Conservation (phyloP, 108 stramenopile genomes). For the Pelagomonas calceolata region DNA sequence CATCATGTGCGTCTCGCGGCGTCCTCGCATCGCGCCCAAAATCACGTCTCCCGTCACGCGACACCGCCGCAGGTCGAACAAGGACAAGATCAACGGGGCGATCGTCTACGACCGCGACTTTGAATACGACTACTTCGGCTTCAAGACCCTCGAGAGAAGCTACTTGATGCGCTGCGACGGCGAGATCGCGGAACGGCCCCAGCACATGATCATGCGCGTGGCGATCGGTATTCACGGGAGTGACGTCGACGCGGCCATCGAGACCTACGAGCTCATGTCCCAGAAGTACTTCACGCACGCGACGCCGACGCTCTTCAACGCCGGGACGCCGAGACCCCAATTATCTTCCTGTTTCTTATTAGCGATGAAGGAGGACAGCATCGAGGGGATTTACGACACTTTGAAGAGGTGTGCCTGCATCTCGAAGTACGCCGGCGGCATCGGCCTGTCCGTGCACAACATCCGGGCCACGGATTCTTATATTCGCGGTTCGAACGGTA, state of each 20-base stretch:
- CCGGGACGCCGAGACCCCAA: conserved; percentile 89
- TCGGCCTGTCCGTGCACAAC: conserved; percentile 87
- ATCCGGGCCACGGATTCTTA: conserved; percentile 81
- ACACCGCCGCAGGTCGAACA: conserved; percentile 62
- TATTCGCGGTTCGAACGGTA: conserved; percentile 95
- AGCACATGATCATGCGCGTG: conserved; percentile 97
- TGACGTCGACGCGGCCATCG: conserved; percentile 72
- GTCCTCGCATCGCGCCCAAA: no score
- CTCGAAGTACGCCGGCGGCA: conserved; percentile 98
- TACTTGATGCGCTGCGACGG: conserved; percentile 86
- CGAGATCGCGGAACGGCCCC: conserved; percentile 88
- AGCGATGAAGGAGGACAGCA: conserved; percentile 90
- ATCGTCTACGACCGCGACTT: conserved; percentile 83
- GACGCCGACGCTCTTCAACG: conserved; percentile 96
- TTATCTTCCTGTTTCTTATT: conserved; percentile 94
- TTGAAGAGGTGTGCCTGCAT: conserved; percentile 96
- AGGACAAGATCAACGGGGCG: conserved; percentile 64
- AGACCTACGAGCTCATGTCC: conserved; percentile 90
- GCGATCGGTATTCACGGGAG: conserved; percentile 91
- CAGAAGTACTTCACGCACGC: conserved; percentile 95
- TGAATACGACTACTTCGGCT: conserved; percentile 97
- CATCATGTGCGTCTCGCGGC: no score
- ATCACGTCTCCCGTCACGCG: no score
- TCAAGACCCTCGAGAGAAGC: conserved; percentile 97
- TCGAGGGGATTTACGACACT: conserved; percentile 98